phyloP scores from a whole-genome alignment of 495 filamentous ascomycete genomes.

The Echria macrotheca region DNA sequence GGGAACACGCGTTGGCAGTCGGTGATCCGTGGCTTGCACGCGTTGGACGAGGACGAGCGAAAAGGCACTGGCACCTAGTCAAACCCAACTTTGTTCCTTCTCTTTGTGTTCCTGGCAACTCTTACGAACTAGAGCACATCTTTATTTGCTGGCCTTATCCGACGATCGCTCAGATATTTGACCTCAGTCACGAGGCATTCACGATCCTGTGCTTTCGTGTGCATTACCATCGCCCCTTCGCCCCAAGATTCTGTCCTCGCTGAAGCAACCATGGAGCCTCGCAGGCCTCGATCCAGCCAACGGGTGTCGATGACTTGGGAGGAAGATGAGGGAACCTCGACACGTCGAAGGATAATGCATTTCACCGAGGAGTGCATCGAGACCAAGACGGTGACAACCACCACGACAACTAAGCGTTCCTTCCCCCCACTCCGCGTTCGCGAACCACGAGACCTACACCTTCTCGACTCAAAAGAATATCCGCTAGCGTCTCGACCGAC shows the following conservation, averaged over 20 bases:
- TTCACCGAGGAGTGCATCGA: slow-evolving; percentile 54
- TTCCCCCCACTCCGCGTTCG: slow-evolving; percentile 79
- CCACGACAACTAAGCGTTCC: slow-evolving; percentile 84
- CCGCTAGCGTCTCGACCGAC: slow-evolving; percentile 79
- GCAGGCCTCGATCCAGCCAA: slow-evolving; percentile 40
- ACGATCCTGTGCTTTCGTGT: too few relatives aligned
- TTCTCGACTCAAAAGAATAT: slow-evolving; percentile 82
- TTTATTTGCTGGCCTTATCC: too few relatives aligned
- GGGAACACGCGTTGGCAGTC: slow-evolving; percentile 14
- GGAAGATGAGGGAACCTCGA: slow-evolving; percentile 33
- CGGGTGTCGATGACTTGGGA: slow-evolving; percentile 43
- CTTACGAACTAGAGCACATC: too few relatives aligned
- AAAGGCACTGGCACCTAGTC: neutral
- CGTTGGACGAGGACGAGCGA: slow-evolving; percentile 8
- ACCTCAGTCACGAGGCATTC: too few relatives aligned
- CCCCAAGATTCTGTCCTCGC: too few relatives aligned
- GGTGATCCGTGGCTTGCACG: slow-evolving; percentile 12
- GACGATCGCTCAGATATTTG: too few relatives aligned
- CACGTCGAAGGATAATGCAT: slow-evolving; percentile 40
- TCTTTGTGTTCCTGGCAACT: too few relatives aligned
- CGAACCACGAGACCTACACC: slow-evolving; percentile 63
- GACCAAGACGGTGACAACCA: slow-evolving; percentile 78
- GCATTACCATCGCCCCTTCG: too few relatives aligned
- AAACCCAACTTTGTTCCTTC: neutral
- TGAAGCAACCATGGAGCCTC: slow-evolving; percentile 33